Evolutionary conservation across 306 rosid species (phyloP).

Genomic region (Abrus precatorius): DNA sequence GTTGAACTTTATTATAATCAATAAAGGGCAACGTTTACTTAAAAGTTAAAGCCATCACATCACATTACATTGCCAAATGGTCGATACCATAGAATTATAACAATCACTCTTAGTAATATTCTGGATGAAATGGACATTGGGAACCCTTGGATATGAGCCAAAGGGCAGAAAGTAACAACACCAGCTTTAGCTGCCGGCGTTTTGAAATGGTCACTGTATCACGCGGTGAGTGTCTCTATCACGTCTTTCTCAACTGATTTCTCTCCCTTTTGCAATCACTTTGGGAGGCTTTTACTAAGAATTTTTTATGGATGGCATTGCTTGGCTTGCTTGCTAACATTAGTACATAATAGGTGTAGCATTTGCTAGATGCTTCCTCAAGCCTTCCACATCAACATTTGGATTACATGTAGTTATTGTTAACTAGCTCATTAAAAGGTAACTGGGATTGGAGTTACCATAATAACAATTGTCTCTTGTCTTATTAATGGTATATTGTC

Average conservation of each 20-base stretch:
- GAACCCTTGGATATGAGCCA: slow-evolving; percentile 52
- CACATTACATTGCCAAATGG: slow-evolving; percentile 57
- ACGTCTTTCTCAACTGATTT: slow-evolving; percentile 42
- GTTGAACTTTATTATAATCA: slow-evolving; percentile 15
- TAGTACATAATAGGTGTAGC: neutral
- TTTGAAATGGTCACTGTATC: slow-evolving; percentile 52
- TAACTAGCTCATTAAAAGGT: too few species aligned
- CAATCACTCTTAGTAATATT: slow-evolving; percentile 12
- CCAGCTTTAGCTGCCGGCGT: slow-evolving; percentile 62
- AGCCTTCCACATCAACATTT: neutral
- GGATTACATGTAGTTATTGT: neutral
- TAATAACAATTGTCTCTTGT: neutral
- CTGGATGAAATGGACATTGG: slow-evolving; percentile 9
- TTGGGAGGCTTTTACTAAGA: neutral
- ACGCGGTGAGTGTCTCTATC: neutral
- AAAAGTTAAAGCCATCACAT: slow-evolving; percentile 30
- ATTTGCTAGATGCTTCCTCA: neutral
- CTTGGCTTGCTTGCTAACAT: slow-evolving; percentile 1
- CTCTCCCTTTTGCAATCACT: slow-evolving; percentile 5
- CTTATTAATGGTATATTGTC: neutral
- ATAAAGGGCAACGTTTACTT: slow-evolving; percentile 26
- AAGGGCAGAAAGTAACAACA: slow-evolving; percentile 39
- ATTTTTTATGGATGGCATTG: neutral
- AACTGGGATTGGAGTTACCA: too few species aligned
- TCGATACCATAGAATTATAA: slow-evolving; percentile 9